Evolutionary conservation across 495 filamentous ascomycete species (phyloP).

Genomic region (Parachaetomium inaequale): DNA sequence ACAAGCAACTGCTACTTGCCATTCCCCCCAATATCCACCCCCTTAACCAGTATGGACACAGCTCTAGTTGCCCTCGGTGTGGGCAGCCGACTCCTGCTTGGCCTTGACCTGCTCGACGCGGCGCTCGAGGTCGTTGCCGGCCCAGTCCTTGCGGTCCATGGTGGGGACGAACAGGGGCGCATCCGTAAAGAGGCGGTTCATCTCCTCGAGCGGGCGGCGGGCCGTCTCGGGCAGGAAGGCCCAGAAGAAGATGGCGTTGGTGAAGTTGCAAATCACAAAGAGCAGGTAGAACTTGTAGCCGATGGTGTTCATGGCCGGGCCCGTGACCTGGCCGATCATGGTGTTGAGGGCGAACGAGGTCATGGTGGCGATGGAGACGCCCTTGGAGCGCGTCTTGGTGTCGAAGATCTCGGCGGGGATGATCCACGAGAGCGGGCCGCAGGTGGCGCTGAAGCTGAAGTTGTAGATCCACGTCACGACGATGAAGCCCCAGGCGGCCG

Average conservation of each 20-base stretch:
- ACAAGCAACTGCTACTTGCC: no score
- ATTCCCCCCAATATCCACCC: no score
- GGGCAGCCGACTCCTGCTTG: conserved; percentile 11
- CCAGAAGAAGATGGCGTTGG: conserved; percentile 17
- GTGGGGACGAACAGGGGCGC: conserved; percentile 11
- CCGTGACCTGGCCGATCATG: conserved; percentile 16
- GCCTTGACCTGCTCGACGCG: conserved; percentile 14
- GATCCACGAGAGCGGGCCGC: conserved; percentile 14
- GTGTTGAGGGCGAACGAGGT: conserved; percentile 15
- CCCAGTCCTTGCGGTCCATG: conserved; percentile 16
- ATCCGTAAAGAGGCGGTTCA: conserved; percentile 8
- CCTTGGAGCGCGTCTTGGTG: conserved; percentile 10
- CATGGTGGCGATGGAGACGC: conserved; percentile 16
- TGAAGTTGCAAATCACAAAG: conserved; percentile 16
- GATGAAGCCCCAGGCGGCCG: conserved; percentile 15
- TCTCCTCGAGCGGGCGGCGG: conserved; percentile 15
- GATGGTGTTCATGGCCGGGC: conserved; percentile 7
- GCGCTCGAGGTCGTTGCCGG: conserved; percentile 3
- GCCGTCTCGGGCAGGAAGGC: conserved; percentile 15
- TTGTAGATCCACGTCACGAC: conserved; percentile 13
- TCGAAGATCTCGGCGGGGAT: conserved; percentile 15
- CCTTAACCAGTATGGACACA: no score
- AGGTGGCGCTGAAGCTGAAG: conserved; percentile 15
- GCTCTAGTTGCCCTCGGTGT: no score
- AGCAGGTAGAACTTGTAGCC: conserved; percentile 7